phyloP scores from a whole-genome alignment of 2,329 filamentous ascomycete species.

The Ophioceras dolichostomum region DNA sequence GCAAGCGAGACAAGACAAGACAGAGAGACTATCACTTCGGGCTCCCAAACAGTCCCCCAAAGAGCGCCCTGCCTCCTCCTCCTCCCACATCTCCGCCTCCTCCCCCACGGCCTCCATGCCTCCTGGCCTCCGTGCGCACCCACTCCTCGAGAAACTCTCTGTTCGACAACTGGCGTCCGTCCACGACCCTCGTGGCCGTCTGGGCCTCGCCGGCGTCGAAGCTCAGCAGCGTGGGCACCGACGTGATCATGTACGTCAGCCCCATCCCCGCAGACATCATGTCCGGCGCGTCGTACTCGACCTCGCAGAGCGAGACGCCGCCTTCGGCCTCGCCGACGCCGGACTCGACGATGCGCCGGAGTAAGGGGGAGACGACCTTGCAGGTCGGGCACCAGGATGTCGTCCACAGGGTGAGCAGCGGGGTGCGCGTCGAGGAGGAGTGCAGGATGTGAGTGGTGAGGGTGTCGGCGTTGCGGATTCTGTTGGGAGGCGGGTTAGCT shows the following conservation, averaged over 20 bases:
- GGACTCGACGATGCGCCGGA: constrained; percentile 33
- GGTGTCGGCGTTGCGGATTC: constrained; percentile 40
- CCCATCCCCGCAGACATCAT: constrained; percentile 36
- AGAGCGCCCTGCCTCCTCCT: constrained; percentile 12
- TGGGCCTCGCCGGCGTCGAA: constrained; percentile 44
- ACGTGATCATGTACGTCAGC: constrained; percentile 44
- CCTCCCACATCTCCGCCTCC: too few relatives aligned
- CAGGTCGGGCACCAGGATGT: constrained; percentile 46
- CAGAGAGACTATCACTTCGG: constrained; percentile 13
- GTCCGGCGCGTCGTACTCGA: constrained; percentile 47
- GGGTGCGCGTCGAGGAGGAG: constrained; percentile 37
- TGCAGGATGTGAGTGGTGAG: constrained; percentile 44
- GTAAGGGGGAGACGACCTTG: constrained; percentile 32
- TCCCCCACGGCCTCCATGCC: constrained; percentile 32
- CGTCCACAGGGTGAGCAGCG: constrained; percentile 50
- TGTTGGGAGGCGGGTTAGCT: constrained; percentile 18
- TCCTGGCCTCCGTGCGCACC: constrained; percentile 36
- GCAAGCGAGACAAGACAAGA: too few relatives aligned
- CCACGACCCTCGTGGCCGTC: constrained; percentile 32
- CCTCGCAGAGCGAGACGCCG: constrained; percentile 38
- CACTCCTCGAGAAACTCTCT: constrained; percentile 38
- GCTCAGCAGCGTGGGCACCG: constrained; percentile 43
- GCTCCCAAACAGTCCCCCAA: constrained; percentile 18
- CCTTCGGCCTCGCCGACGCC: constrained; percentile 43
- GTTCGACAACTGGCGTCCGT: constrained; percentile 35